Evolutionary conservation across 1,284 basidiomycete genomes (phyloP).

Genomic region (Schizophyllum commune): DNA sequence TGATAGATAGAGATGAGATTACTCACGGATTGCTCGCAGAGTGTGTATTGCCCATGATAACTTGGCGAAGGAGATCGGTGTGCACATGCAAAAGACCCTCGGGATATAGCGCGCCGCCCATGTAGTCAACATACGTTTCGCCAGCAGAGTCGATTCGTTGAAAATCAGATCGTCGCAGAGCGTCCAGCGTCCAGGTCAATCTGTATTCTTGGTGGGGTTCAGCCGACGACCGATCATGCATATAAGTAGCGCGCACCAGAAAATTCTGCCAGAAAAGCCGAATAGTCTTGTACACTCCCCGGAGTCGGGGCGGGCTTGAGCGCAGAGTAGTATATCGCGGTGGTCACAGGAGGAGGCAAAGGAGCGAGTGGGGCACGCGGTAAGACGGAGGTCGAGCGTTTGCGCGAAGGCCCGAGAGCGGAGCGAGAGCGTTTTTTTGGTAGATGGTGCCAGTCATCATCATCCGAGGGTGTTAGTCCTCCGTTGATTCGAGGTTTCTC

Average conservation of each 20-base stretch:
- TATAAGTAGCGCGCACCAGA: constrained; percentile 12
- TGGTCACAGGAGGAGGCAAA: background rate
- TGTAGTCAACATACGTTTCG: constrained; percentile 77
- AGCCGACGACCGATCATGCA: background rate
- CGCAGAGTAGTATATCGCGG: background rate
- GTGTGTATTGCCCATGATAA: constrained; percentile 74
- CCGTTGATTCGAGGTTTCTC: background rate
- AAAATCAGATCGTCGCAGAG: constrained; percentile 64
- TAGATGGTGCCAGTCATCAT: background rate
- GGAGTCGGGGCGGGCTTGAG: background rate
- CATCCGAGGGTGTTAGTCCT: background rate
- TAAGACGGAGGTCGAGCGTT: background rate
- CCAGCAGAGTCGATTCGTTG: constrained; percentile 48
- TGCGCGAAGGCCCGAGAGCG: background rate
- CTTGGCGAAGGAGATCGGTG: constrained; percentile 55
- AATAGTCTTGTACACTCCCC: constrained; percentile 1
- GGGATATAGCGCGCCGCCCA: constrained; percentile 73
- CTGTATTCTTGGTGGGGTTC: constrained; percentile 36
- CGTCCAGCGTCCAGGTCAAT: constrained; percentile 60
- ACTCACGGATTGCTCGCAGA: constrained; percentile 68
- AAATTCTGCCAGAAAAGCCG: constrained; percentile 11
- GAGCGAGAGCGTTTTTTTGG: background rate
- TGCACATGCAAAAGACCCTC: constrained; percentile 65
- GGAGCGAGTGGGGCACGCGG: background rate
- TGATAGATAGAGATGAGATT: constrained; percentile 23